phyloP scores from a whole-genome alignment of 352 stramenopile genomes.

The Pythium graminicola region DNA sequence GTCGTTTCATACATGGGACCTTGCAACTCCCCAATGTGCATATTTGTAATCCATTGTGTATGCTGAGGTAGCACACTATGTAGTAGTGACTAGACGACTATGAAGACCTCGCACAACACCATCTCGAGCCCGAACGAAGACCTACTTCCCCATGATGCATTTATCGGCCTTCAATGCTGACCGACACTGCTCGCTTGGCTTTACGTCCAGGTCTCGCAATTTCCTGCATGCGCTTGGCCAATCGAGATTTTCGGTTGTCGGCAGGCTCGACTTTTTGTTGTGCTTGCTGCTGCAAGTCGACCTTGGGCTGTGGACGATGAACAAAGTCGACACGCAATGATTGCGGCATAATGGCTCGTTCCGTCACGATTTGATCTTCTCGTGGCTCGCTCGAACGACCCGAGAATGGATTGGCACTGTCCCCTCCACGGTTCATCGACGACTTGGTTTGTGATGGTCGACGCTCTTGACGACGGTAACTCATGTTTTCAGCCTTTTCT shows the following conservation, averaged over 20 bases:
- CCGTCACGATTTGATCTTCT: constrained; percentile 36
- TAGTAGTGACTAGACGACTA: constrained; percentile 5
- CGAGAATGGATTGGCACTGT: constrained; percentile 51
- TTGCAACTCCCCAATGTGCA: background rate
- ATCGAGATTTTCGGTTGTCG: constrained; percentile 72
- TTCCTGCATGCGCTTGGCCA: constrained; percentile 84
- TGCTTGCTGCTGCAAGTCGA: constrained; percentile 55
- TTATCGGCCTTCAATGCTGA: constrained; percentile 85
- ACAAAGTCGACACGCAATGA: constrained; percentile 79
- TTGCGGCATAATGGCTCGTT: constrained; percentile 63
- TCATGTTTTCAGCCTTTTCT: constrained; percentile 75
- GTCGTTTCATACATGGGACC: background rate
- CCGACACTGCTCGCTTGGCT: constrained; percentile 55
- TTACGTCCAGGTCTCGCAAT: constrained; percentile 76
- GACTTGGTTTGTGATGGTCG: constrained; percentile 11
- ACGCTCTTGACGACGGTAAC: constrained; percentile 54
- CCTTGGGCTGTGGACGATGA: constrained; percentile 74
- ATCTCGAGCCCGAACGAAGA: no score
- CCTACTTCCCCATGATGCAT: no score
- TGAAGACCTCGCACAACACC: background rate
- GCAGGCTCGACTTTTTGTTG: constrained; percentile 52
- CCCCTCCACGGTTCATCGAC: constrained; percentile 12
- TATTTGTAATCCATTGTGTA: background rate
- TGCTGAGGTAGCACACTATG: background rate
- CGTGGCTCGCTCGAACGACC: constrained; percentile 20